These are phyloP conservation scores for Chlorella vulgaris DNA, from an alignment of 139 green algal genomes.

Conservation along the genomic window DNA sequence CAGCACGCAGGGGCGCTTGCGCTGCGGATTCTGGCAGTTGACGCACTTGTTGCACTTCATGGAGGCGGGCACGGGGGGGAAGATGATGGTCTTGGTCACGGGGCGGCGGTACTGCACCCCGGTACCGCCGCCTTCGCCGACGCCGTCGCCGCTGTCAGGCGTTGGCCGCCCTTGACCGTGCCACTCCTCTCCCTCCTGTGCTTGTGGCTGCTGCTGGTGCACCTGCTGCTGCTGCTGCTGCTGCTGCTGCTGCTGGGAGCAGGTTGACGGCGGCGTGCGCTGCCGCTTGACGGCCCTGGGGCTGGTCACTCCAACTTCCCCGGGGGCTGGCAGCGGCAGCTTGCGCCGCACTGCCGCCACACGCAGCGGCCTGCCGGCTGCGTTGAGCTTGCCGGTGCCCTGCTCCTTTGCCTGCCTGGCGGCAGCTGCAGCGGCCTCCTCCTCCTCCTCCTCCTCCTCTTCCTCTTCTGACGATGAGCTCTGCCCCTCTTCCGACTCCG, in stretches of 20 bases:
- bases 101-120: background rate
- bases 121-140: background rate
- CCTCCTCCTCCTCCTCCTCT: background rate
- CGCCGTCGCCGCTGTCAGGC: background rate
- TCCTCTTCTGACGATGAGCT: background rate
- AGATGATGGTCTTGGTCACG: constrained; percentile 22
- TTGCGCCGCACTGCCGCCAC: background rate
- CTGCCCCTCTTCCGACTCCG: background rate
- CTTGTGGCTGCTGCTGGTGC: background rate
- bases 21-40: constrained; percentile 34
- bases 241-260: background rate
- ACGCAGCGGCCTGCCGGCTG: background rate
- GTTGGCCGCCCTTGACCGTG: background rate
- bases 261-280: background rate
- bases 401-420: too few relatives aligned
- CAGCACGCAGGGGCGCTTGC: constrained; percentile 33
- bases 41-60: constrained; percentile 29
- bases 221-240: background rate
- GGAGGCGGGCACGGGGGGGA: constrained; percentile 19
- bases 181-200: background rate
- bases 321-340: background rate
- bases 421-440: too few relatives aligned
- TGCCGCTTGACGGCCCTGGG: background rate
- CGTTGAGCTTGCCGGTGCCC: background rate
- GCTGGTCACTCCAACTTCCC: background rate